Conservation (phyloP, 768 basidiomycete species). For the Roridomyces roridus region DNA sequence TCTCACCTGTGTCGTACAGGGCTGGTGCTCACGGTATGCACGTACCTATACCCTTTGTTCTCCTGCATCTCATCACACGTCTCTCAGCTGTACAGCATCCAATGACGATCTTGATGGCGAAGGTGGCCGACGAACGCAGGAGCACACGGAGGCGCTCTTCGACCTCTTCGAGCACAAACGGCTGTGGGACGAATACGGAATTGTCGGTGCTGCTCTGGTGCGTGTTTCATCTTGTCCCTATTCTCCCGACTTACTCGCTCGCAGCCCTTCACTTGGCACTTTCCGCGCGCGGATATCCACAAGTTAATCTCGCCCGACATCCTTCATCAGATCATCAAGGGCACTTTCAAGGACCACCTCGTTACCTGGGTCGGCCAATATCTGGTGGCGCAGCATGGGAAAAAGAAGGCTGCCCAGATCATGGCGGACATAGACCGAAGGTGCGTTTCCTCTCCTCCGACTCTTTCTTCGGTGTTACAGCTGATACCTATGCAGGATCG, state of each 20-base stretch:
- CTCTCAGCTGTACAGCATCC: slow-evolving; percentile 31
- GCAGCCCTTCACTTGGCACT: slow-evolving; percentile 40
- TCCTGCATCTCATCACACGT: slow-evolving; percentile 11
- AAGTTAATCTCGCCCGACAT: too few relatives aligned
- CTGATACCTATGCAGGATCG: too few relatives aligned
- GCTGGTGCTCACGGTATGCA: slow-evolving; percentile 38
- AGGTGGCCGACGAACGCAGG: slow-evolving; percentile 18
- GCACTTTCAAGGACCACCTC: too few relatives aligned
- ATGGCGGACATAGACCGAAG: too few relatives aligned
- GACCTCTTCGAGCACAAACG: slow-evolving; percentile 21
- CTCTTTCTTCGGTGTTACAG: too few relatives aligned
- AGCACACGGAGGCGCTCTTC: slow-evolving; percentile 28
- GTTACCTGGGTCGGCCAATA: slow-evolving; percentile 38
- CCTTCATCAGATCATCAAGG: too few relatives aligned
- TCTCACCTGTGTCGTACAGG: slow-evolving; percentile 30
- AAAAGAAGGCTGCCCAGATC: too few relatives aligned
- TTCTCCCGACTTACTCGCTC: not conserved
- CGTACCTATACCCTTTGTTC: slow-evolving; percentile 2
- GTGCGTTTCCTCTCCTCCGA: too few relatives aligned
- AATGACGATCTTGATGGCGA: slow-evolving; percentile 31
- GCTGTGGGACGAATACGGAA: slow-evolving; percentile 40
- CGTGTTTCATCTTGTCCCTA: slow-evolving; percentile 9
- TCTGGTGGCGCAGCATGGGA: too few relatives aligned
- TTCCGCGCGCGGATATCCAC: slow-evolving; percentile 43
- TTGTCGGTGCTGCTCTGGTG: slow-evolving; percentile 39